These are phyloP conservation scores for Cladosporium sp. DNA, from an alignment of 2,329 filamentous ascomycete genomes.

Conservation along the genomic window DNA sequence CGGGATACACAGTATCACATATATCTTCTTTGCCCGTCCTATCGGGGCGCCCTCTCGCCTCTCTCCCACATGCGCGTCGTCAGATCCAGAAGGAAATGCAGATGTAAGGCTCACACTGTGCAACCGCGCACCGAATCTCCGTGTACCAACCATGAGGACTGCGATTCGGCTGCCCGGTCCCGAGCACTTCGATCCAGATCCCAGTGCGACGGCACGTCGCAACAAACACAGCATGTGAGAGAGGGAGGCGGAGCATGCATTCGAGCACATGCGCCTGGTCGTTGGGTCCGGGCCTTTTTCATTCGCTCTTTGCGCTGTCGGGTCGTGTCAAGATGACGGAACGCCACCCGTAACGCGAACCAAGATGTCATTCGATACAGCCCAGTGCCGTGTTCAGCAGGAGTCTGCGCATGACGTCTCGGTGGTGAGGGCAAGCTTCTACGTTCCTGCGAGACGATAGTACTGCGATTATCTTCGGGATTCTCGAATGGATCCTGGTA, in stretches of 20 bases:
- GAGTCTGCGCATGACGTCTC: not conserved
- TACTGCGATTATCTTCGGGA: not conserved
- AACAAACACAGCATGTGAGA: conserved; percentile 15
- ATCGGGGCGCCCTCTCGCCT: conserved; percentile 2
- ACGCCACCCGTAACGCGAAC: conserved; percentile 12
- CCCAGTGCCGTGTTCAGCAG: not conserved
- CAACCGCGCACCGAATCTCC: conserved; percentile 16
- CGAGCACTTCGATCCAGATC: not conserved
- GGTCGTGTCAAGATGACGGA: conserved; percentile 3
- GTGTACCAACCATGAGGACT: conserved; percentile 9
- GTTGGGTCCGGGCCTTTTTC: conserved; percentile 11
- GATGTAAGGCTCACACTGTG: conserved; percentile 17
- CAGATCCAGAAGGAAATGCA: conserved; percentile 5
- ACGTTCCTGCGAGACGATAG: not conserved
- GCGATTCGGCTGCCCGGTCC: conserved; percentile 9
- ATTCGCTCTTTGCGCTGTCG: not conserved
- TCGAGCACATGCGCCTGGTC: conserved; percentile 16
- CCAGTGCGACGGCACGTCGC: conserved; percentile 9
- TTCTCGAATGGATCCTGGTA: not conserved
- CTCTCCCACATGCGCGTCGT: conserved; percentile 11
- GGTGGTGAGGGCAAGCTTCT: not conserved
- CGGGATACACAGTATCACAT: conserved; percentile 12
- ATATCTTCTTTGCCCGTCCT: conserved; percentile 9
- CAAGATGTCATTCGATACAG: conserved; percentile 8
- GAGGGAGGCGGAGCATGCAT: conserved; percentile 11